Percentiles rank a stretch among this genome's conserved stretches.
These are phyloP conservation scores for Sequoiadendron giganteum DNA, from an alignment of 75 land plant species.

Conservation along the genomic window DNA sequence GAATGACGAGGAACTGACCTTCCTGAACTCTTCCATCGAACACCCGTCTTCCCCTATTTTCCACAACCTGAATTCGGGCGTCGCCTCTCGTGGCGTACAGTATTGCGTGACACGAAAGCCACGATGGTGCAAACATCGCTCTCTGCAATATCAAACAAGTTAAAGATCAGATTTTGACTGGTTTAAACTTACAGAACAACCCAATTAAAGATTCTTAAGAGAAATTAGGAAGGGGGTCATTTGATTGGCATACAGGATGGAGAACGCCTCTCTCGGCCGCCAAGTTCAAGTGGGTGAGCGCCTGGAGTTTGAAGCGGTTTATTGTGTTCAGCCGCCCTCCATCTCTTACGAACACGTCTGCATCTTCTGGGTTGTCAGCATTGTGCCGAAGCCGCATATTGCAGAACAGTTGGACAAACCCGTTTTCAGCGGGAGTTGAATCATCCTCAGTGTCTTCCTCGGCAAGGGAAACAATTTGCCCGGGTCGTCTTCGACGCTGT, in stretches of 20 bases:
- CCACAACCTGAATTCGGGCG: slow-evolving; percentile 27
- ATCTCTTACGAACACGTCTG: slow-evolving; percentile 24
- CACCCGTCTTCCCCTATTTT: slow-evolving; percentile 18
- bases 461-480: no score
- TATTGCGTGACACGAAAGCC: slow-evolving; percentile 26
- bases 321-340: slow-evolving; percentile 32
- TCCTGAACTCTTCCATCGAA: slow-evolving; percentile 21
- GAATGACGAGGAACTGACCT: slow-evolving; percentile 33
- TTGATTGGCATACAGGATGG: slow-evolving; percentile 16
- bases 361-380: slow-evolving; percentile 16
- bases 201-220: no score
- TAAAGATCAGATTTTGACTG: no score
- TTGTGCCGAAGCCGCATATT: slow-evolving; percentile 21
- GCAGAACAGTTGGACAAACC: slow-evolving; percentile 22
- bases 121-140: slow-evolving; percentile 27
- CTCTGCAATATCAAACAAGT: slow-evolving; percentile 14
- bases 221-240: no score
- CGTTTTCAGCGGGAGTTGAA: not conserved
- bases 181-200: no score
- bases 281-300: slow-evolving; percentile 29
- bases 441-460: not conserved
- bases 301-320: slow-evolving; percentile 34
- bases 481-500: not conserved
- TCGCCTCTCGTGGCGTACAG: slow-evolving; percentile 26
- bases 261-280: slow-evolving; percentile 40